Evolutionary conservation across 495 filamentous ascomycete species (phyloP), one percentile per base, ranked within the genome.

Genomic region (Penicillium mononematosum): DNA sequence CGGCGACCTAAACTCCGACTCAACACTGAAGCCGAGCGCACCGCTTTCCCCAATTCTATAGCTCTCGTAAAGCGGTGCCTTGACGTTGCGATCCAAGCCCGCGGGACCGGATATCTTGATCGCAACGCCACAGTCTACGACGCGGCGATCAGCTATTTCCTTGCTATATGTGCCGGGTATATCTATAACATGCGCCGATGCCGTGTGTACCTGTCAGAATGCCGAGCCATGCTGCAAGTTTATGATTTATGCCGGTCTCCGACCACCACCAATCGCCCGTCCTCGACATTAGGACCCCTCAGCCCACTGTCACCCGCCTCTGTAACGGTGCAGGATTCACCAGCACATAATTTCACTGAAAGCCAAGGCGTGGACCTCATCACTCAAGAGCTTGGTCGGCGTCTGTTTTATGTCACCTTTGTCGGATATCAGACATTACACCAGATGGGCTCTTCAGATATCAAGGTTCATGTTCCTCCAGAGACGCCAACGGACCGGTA

Each of bases 131-230:
- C 80, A 2, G 81, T 94, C 2, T 87, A 94, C 57, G 91, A 95
- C 71, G 90, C 90, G 0, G 85, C 85, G 0, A 90, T 87, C n/a
- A 94, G 90, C 71, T 95, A 92, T 64, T 88, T 93, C 60, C 71
- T 94, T 12, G 89, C 80, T 3, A 67, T 92, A 24, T 85, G 85
- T n/a, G 83, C 83, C 4, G 81, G 78, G 2, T 88, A 90, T 67
- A 87, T 85, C 0, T 83, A 85, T 63, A 82, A 88, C 55, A 85
- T 83, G 73, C 82, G 84, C 48, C 73, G 80, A 2, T 86, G 83
- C 62, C 81, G 85, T 36, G 74, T 86, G 10, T 93, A 91, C 68
- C 78, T 93, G 56, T 79, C 81, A 3, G 88, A 94, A 70, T 86
- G 87, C 45, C 75, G 89, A 68, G 84, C 83, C 1, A 90, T 94